These are phyloP conservation scores for Tardiomyces digboiensis DNA, from an alignment of 1,139 yeast species.

Conservation along the genomic window DNA sequence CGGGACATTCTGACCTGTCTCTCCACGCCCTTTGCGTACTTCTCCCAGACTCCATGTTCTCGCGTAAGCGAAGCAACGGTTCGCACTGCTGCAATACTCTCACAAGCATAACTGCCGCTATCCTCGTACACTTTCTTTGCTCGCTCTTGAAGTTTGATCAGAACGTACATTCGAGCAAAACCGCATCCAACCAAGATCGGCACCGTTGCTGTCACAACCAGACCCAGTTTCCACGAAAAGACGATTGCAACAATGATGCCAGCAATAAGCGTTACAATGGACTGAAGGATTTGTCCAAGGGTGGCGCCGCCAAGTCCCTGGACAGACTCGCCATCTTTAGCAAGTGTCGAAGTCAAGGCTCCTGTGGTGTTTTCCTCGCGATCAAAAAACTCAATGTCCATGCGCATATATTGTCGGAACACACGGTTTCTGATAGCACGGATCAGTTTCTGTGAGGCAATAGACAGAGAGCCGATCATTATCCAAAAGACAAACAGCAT, in stretches of 20 bases:
- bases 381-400: slow-evolving; percentile 82
- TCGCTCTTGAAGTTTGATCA: slow-evolving; percentile 52
- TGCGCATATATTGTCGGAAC: slow-evolving; percentile 38
- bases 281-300: slow-evolving; percentile 66
- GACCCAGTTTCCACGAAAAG: slow-evolving; percentile 55
- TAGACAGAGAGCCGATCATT: slow-evolving; percentile 23
- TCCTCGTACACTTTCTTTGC: slow-evolving; percentile 30
- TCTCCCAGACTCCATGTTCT: slow-evolving; percentile 24
- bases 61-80: slow-evolving; percentile 30
- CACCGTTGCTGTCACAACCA: slow-evolving; percentile 48
- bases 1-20: slow-evolving; percentile 22
- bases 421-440: slow-evolving; percentile 23
- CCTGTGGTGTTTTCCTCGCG: slow-evolving; percentile 52
- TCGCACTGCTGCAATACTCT: slow-evolving; percentile 26
- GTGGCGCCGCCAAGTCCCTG: slow-evolving; percentile 83
- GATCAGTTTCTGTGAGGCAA: slow-evolving; percentile 23
- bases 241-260: slow-evolving; percentile 70
- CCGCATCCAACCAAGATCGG: slow-evolving; percentile 66
- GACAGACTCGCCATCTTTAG: slow-evolving; percentile 79
- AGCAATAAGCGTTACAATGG: slow-evolving; percentile 55
- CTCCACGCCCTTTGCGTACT: slow-evolving; percentile 21
- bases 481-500: slow-evolving; percentile 22
- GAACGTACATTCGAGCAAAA: slow-evolving; percentile 75
- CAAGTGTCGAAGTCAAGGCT: slow-evolving; percentile 69
- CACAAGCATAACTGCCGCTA: slow-evolving; percentile 30